Evolutionary conservation across 192 early-diverging fungal genomes (phyloP).

Genomic region (Jimgerdemannia lactiflua): DNA sequence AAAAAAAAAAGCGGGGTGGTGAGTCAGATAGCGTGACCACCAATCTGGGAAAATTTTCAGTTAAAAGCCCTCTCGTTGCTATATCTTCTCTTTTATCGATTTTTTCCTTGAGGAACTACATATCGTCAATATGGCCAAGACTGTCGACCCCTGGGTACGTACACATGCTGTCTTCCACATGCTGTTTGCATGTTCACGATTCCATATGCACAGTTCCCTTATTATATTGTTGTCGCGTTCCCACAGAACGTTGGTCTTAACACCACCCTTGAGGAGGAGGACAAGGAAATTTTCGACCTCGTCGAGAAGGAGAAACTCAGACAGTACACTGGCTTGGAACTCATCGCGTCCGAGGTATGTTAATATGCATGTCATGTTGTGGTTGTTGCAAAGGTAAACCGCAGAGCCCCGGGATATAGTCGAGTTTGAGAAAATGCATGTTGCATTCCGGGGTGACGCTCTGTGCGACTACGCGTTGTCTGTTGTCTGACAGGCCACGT

Average conservation of each 20-base stretch:
- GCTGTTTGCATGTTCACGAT: background rate
- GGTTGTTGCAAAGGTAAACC: too few relatives aligned
- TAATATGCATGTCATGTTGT: background rate
- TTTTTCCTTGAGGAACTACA: too few relatives aligned
- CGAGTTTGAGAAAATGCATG: too few relatives aligned
- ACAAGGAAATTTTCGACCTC: conserved; percentile 90
- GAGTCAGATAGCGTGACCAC: background rate
- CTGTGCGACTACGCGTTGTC: background rate
- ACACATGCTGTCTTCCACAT: background rate
- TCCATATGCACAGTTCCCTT: conserved; percentile 1
- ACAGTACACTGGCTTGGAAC: conserved; percentile 97
- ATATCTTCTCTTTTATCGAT: too few relatives aligned
- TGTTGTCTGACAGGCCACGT: background rate
- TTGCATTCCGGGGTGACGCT: too few relatives aligned
- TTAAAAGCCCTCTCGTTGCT: background rate
- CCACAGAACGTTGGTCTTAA: conserved; percentile 80
- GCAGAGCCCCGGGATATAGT: too few relatives aligned
- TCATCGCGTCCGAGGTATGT: conserved; percentile 96
- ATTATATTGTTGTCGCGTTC: conserved; percentile 16
- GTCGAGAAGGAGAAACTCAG: conserved; percentile 98
- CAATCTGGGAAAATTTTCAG: background rate
- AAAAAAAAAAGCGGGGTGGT: background rate
- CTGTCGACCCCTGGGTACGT: conserved; percentile 4
- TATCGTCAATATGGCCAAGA: background rate
- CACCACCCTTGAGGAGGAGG: conserved; percentile 86